These are phyloP conservation scores for Juncus effusus DNA, from an alignment of 176 grass and related monocot species.

Conservation along the genomic window DNA sequence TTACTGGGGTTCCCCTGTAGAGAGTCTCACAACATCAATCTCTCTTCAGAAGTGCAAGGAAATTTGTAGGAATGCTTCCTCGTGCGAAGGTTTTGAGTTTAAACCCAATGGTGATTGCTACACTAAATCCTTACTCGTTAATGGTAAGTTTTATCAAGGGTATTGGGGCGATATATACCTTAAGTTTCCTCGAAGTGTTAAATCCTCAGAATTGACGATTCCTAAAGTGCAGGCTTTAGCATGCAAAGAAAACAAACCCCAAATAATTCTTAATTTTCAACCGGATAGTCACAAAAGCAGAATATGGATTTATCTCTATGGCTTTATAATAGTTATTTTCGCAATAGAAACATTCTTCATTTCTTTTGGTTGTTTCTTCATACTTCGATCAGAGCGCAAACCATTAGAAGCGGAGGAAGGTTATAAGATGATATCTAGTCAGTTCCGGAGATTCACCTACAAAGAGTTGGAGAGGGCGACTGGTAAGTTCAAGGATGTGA, in stretches of 20 bases:
- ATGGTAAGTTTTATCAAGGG: slow-evolving; percentile 24
- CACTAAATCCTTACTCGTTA: slow-evolving; percentile 22
- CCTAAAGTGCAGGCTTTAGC: neutral
- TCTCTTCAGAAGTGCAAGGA: slow-evolving; percentile 7
- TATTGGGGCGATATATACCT: slow-evolving; percentile 19
- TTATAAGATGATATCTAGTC: slow-evolving; percentile 25
- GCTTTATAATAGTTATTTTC: slow-evolving; percentile 4
- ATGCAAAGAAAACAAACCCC: slow-evolving; percentile 5
- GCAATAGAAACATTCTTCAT: slow-evolving; percentile 31
- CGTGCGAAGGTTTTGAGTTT: slow-evolving; percentile 15
- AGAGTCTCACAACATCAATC: neutral
- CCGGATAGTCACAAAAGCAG: neutral
- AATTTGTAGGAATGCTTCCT: neutral
- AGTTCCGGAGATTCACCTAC: slow-evolving; percentile 36
- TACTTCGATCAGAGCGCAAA: slow-evolving; percentile 18
- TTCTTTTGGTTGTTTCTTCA: slow-evolving; percentile 24
- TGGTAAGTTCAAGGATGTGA: slow-evolving; percentile 25
- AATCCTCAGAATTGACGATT: neutral
- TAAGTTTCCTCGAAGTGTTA: neutral
- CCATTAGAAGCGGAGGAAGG: slow-evolving; percentile 31
- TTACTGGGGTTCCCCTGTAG: slow-evolving; percentile 17
- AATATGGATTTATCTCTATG: slow-evolving; percentile 24
- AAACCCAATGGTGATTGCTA: slow-evolving; percentile 24
- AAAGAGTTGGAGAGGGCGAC: slow-evolving; percentile 21
- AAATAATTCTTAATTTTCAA: slow-evolving; percentile 18